Conservation (phyloP, 768 basidiomycete species). For the Lentinula aciculospora region DNA sequence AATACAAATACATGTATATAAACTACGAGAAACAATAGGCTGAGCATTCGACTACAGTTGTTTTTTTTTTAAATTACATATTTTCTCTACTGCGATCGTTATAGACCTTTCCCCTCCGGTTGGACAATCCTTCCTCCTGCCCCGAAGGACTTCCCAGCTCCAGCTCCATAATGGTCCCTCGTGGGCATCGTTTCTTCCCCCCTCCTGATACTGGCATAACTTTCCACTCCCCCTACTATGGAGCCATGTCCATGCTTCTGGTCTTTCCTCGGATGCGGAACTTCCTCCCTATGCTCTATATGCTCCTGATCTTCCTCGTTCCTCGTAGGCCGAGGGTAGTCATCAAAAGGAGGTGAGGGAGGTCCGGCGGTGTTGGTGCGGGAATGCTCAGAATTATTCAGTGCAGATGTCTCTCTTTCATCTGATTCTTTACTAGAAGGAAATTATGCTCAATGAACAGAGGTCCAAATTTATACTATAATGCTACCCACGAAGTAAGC, state of each 20-base stretch:
- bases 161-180: neutral
- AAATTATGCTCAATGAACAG: neutral
- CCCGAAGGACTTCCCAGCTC: neutral
- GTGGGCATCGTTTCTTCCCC: neutral
- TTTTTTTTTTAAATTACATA: neutral
- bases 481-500: neutral
- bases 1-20: no score
- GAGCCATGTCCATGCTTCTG: neutral
- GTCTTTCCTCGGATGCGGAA: neutral
- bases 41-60: no score
- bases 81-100: neutral
- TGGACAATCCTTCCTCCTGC: neutral
- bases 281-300: neutral
- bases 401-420: neutral
- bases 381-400: neutral
- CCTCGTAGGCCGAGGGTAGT: neutral
- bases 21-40: no score
- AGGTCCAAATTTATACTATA: neutral
- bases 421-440: neutral
- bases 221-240: neutral
- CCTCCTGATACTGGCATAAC: neutral
- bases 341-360: neutral
- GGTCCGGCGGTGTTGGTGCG: neutral
- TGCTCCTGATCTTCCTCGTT: neutral
- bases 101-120: neutral